Conservation (phyloP, 2,329 filamentous ascomycete species). For the Xylariaceae sp. region DNA sequence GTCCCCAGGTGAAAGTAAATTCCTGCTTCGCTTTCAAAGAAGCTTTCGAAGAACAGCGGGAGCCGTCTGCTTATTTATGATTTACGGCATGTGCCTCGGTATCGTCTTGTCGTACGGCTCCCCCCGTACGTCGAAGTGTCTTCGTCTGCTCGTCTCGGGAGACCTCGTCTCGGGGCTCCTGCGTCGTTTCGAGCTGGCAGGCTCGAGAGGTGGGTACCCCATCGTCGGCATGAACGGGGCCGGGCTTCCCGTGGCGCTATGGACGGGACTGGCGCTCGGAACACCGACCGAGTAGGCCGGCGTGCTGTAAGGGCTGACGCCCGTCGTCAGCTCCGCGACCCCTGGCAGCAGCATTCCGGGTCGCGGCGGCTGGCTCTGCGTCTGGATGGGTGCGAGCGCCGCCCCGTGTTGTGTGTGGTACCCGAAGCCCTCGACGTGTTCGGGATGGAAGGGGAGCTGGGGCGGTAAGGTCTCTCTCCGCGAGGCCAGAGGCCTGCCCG, state of each 20-base stretch:
- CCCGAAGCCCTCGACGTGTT: conserved; percentile 18
- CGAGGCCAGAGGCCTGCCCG: conserved; percentile 41
- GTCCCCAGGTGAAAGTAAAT: too few relatives aligned
- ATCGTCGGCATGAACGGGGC: conserved; percentile 41
- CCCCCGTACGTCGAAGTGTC: conserved; percentile 39
- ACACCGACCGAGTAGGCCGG: conserved; percentile 54
- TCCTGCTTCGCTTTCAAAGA: too few relatives aligned
- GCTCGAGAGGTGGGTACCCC: conserved; percentile 44
- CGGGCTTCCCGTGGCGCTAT: conserved; percentile 47
- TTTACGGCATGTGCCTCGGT: conserved; percentile 13
- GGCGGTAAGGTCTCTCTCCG: conserved; percentile 46
- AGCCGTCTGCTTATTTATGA: too few relatives aligned
- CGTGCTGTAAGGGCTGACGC: conserved; percentile 63
- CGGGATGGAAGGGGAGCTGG: conserved; percentile 32
- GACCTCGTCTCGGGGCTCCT: conserved; percentile 51
- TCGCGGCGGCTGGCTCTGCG: conserved; percentile 42
- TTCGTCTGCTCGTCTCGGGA: conserved; percentile 50
- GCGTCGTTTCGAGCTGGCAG: conserved; percentile 53
- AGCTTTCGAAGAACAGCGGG: too few relatives aligned
- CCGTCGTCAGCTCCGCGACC: conserved; percentile 65
- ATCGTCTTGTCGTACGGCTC: conserved; percentile 28
- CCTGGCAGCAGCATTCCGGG: conserved; percentile 62
- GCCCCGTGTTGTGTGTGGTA: conserved; percentile 38
- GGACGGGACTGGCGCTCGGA: conserved; percentile 42
- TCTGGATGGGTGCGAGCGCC: conserved; percentile 58